Evolutionary conservation across 2,329 filamentous ascomycete genomes (phyloP).

Genomic region (Aspergillus sp.): DNA sequence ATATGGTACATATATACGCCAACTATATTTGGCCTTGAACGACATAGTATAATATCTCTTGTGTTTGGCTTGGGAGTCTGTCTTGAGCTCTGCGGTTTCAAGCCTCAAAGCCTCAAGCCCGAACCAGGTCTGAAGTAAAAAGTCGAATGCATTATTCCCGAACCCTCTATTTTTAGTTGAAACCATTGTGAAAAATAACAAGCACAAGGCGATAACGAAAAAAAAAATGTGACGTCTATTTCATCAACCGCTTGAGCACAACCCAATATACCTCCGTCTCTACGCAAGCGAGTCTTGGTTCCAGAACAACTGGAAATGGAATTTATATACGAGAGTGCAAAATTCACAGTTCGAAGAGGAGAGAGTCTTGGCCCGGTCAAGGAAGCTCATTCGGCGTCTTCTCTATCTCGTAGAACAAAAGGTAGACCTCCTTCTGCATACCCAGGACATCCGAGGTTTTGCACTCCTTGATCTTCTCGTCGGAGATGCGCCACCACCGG

Average conservation of each 20-base stretch:
- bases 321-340: background rate
- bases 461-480: constrained; percentile 93
- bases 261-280: background rate
- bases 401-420: constrained; percentile 93
- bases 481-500: constrained; percentile 97
- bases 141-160: background rate
- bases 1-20: too few relatives aligned
- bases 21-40: too few relatives aligned
- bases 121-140: background rate
- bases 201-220: background rate
- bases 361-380: background rate
- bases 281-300: background rate
- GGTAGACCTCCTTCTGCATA: constrained; percentile 95
- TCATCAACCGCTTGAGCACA: background rate
- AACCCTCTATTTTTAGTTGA: background rate
- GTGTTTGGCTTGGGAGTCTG: background rate
- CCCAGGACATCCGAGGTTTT: constrained; percentile 88
- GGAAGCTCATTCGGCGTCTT: constrained; percentile 34
- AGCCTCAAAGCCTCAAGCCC: background rate
- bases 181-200: background rate
- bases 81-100: background rate
- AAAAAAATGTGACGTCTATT: background rate
- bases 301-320: background rate
- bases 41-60: background rate
- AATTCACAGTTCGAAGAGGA: background rate